phyloP scores from a whole-genome alignment of 768 basidiomycete genomes.

The Kwoniella sp. region DNA sequence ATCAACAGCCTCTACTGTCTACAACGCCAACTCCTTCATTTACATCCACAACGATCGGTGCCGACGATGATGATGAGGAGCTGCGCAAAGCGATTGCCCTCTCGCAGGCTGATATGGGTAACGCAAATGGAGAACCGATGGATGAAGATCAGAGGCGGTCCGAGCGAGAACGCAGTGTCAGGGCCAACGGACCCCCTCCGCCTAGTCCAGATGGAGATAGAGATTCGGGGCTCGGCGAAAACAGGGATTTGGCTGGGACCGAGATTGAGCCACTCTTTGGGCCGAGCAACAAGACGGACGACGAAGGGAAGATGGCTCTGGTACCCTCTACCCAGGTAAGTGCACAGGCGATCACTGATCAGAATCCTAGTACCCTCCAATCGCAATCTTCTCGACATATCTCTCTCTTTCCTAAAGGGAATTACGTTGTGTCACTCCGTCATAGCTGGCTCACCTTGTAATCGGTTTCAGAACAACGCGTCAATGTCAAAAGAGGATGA shows the following conservation, averaged over 20 bases:
- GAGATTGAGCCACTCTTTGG: slow-evolving; percentile 34
- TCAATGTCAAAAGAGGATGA: slow-evolving; percentile 39
- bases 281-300: slow-evolving; percentile 43
- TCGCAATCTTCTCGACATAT: too few relatives aligned
- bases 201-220: slow-evolving; percentile 31
- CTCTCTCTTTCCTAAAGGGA: not conserved
- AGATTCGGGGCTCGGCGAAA: not conserved
- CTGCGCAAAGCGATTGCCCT: slow-evolving; percentile 32
- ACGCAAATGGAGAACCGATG: not conserved
- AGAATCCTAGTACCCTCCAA: not conserved
- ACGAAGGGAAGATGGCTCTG: slow-evolving; percentile 37
- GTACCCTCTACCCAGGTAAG: slow-evolving; percentile 32
- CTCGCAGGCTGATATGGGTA: slow-evolving; percentile 17
- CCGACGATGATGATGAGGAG: slow-evolving; percentile 44
- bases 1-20: not conserved
- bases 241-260: slow-evolving; percentile 17
- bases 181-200: slow-evolving; percentile 43
- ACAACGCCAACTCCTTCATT: slow-evolving; percentile 7
- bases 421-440: too few relatives aligned
- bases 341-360: not conserved
- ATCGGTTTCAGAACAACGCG: slow-evolving; percentile 8
- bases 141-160: slow-evolving; percentile 19
- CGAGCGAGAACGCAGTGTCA: slow-evolving; percentile 37
- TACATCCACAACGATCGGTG: slow-evolving; percentile 7
- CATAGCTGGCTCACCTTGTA: not conserved